Evolutionary conservation across 2,329 filamentous ascomycete species (phyloP).

Genomic region (Ceratocystiopsis brevicomis): DNA sequence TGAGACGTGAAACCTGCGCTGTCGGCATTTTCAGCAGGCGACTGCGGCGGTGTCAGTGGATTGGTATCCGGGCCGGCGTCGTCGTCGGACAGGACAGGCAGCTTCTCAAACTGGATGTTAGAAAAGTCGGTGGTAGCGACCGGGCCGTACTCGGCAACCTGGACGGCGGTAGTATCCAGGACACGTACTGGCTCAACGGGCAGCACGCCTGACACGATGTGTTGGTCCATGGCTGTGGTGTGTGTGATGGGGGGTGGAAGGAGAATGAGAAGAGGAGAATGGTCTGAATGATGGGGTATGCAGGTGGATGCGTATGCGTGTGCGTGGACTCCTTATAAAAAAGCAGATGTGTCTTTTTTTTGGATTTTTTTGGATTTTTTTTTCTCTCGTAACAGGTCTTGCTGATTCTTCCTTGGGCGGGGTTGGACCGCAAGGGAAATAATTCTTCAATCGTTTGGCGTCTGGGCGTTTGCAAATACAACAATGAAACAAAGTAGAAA

Average conservation of each 20-base stretch:
- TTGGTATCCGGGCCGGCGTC: slow-evolving; percentile 8
- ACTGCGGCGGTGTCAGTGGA: too few relatives aligned
- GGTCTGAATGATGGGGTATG: too few relatives aligned
- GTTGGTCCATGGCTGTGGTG: slow-evolving; percentile 15
- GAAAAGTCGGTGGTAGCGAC: slow-evolving; percentile 23
- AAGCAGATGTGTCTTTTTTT: slow-evolving; percentile 5
- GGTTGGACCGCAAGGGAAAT: too few relatives aligned
- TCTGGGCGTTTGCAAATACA: too few relatives aligned
- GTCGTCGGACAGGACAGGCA: not conserved
- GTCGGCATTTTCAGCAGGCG: too few relatives aligned
- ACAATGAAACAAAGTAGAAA: too few relatives aligned
- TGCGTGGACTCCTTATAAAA: not conserved
- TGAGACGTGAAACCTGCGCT: too few relatives aligned
- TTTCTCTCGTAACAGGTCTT: not conserved
- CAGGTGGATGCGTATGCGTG: too few relatives aligned
- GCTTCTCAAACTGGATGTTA: slow-evolving; percentile 18
- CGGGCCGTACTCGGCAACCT: slow-evolving; percentile 23
- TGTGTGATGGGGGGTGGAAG: slow-evolving; percentile 10
- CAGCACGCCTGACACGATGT: too few relatives aligned
- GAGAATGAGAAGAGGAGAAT: too few relatives aligned
- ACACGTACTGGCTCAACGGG: slow-evolving; percentile 9
- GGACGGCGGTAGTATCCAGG: slow-evolving; percentile 22
- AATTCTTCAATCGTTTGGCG: too few relatives aligned
- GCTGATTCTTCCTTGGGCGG: not conserved
- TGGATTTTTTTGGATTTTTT: slow-evolving; percentile 14